Percentiles rank a stretch among this genome's conserved stretches.
phyloP scores from a whole-genome alignment of 2,329 filamentous ascomycete genomes.

The Lizonia empirigonia region DNA sequence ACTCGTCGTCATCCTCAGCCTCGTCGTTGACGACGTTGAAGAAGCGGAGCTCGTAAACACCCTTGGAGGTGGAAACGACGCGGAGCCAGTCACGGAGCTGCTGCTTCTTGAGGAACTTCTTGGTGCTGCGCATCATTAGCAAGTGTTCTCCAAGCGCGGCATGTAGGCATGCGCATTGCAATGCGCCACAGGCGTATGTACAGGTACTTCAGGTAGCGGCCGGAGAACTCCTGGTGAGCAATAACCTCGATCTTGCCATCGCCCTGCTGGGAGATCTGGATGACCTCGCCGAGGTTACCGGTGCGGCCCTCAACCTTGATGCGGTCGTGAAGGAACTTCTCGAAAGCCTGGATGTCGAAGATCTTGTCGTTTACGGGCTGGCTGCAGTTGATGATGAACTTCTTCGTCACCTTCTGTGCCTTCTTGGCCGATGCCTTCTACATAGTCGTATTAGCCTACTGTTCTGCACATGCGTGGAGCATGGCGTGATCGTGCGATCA shows the following conservation, averaged over 20 bases:
- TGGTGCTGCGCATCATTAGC: conserved; percentile 71
- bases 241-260: conserved; percentile 99
- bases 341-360: conserved; percentile 98
- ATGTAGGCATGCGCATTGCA: neutral
- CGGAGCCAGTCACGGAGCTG: conserved; percentile 99
- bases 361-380: conserved; percentile 99
- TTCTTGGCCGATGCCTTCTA: conserved; percentile 62
- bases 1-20: conserved; percentile 97
- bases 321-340: conserved; percentile 99
- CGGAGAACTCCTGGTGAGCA: conserved; percentile 96
- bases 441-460: conserved; percentile 89
- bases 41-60: conserved; percentile 99
- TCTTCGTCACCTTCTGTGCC: conserved; percentile 79
- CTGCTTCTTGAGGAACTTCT: conserved; percentile 99
- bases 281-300: conserved; percentile 93
- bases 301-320: conserved; percentile 99
- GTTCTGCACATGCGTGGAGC: conserved; percentile 56
- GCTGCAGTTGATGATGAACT: conserved; percentile 99
- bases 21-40: conserved; percentile 99
- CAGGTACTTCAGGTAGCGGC: conserved; percentile 99
- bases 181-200: conserved; percentile 56
- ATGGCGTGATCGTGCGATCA: conserved; percentile 41
- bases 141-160: neutral
- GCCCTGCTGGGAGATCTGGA: conserved; percentile 86
- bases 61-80: conserved; percentile 96